These are phyloP conservation scores for Collybiopsis confluens DNA, from an alignment of 768 basidiomycete genomes.

Conservation along the genomic window DNA sequence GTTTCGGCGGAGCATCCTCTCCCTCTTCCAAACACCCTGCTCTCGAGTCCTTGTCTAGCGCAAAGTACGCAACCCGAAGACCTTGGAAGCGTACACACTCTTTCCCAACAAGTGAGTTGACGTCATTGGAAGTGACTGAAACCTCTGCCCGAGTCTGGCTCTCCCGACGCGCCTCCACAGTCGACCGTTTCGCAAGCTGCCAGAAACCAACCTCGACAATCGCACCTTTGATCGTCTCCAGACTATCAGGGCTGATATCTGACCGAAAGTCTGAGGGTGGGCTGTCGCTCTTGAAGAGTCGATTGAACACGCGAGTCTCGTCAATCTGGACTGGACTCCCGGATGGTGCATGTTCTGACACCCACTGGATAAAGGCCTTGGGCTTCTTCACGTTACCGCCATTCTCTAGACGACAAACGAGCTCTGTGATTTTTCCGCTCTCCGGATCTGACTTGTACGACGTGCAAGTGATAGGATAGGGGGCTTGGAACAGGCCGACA, in stretches of 20 bases:
- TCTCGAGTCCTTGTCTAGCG: constrained; percentile 82
- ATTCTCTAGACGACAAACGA: constrained; percentile 77
- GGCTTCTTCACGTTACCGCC: constrained; percentile 66
- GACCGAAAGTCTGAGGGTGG: constrained; percentile 75
- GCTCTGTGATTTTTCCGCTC: constrained; percentile 72
- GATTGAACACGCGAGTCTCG: constrained; percentile 90
- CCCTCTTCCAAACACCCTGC: constrained; percentile 60
- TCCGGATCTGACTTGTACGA: constrained; percentile 74
- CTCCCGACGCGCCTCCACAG: constrained; percentile 62
- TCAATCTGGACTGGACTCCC: constrained; percentile 81
- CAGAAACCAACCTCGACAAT: constrained; percentile 90
- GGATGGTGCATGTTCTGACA: constrained; percentile 75
- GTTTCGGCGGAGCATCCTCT: constrained; percentile 33
- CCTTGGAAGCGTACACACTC: constrained; percentile 98
- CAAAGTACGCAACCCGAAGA: constrained; percentile 91
- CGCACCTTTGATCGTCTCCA: constrained; percentile 76
- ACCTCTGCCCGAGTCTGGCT: constrained; percentile 59
- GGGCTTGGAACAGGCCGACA: constrained; percentile 92
- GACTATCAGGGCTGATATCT: constrained; percentile 79
- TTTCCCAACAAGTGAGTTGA: constrained; percentile 70
- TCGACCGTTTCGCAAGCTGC: constrained; percentile 65
- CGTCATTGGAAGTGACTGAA: constrained; percentile 65
- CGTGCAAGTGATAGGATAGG: constrained; percentile 89
- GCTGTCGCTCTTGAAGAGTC: constrained; percentile 91
- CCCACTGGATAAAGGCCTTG: constrained; percentile 97